Conservation (phyloP, 371 early-diverging fungal species). For the Mortierella sp. region DNA sequence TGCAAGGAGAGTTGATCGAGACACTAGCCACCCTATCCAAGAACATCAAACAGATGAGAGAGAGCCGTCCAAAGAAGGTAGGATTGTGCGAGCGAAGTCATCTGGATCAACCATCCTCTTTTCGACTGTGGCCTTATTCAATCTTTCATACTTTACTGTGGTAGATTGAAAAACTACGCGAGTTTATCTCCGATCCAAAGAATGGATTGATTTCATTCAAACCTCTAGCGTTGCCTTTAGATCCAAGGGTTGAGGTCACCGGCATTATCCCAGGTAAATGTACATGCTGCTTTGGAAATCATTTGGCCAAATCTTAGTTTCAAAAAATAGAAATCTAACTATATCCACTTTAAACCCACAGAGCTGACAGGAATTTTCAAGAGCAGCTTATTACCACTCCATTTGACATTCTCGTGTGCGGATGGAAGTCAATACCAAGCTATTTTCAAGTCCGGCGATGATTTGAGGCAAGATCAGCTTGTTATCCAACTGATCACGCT, state of each 20-base stretch:
- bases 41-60: slow-evolving; percentile 81
- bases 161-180: slow-evolving; percentile 85
- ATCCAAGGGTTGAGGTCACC: slow-evolving; percentile 85
- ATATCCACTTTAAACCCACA: slow-evolving; percentile 7
- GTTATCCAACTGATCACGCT: slow-evolving; percentile 96
- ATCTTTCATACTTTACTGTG: not conserved
- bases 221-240: slow-evolving; percentile 88
- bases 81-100: not conserved
- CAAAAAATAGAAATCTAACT: not conserved
- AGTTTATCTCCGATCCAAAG: slow-evolving; percentile 84
- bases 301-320: not conserved
- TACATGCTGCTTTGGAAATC: not conserved
- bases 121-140: not conserved
- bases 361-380: slow-evolving; percentile 93
- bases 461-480: slow-evolving; percentile 97
- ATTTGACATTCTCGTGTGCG: slow-evolving; percentile 82
- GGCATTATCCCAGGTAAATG: slow-evolving; percentile 83
- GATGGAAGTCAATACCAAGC: slow-evolving; percentile 87
- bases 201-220: slow-evolving; percentile 80
- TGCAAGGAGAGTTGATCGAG: slow-evolving; percentile 89
- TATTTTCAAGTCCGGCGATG: slow-evolving; percentile 97
- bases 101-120: not conserved
- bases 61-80: slow-evolving; percentile 87
- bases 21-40: slow-evolving; percentile 78
- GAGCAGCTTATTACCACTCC: slow-evolving; percentile 88